These are phyloP conservation scores for Simplicillium sp. DNA, from an alignment of 2,329 filamentous ascomycete genomes.

Conservation along the genomic window DNA sequence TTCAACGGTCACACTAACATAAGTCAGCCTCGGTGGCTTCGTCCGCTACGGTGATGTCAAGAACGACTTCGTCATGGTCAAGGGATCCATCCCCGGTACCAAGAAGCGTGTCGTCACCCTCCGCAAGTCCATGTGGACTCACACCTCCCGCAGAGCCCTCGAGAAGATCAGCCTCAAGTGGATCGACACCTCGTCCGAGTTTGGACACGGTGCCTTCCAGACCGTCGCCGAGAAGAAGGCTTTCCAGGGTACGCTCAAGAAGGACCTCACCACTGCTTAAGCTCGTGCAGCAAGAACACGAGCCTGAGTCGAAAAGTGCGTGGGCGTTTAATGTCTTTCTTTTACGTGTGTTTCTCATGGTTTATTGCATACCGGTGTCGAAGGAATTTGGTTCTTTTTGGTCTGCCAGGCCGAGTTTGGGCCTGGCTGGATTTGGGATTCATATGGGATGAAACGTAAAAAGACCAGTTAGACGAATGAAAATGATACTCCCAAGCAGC, in stretches of 20 bases:
- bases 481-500: conserved; percentile 6
- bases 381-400: conserved; percentile 24
- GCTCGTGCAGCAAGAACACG: background rate
- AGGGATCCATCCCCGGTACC: conserved; percentile 93
- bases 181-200: conserved; percentile 99
- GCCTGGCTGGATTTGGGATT: conserved; percentile 24
- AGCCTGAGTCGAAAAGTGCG: conserved; percentile 20
- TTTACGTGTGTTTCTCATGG: conserved; percentile 28
- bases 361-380: conserved; percentile 43
- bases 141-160: conserved; percentile 89
- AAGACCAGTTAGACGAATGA: conserved; percentile 23
- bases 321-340: conserved; percentile 15
- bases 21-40: conserved; percentile 84
- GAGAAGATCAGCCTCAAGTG: conserved; percentile 99
- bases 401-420: conserved; percentile 19
- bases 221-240: conserved; percentile 96
- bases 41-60: conserved; percentile 98
- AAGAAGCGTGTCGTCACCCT: conserved; percentile 99
- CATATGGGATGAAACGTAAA: conserved; percentile 24
- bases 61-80: conserved; percentile 97
- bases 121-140: conserved; percentile 78
- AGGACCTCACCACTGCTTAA: conserved; percentile 58
- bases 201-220: conserved; percentile 99
- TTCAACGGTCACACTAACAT: conserved; percentile 21
- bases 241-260: conserved; percentile 98